These are phyloP conservation scores for Escallonia herrerae DNA, from an alignment of 129 eudicot genomes.

Conservation along the genomic window DNA sequence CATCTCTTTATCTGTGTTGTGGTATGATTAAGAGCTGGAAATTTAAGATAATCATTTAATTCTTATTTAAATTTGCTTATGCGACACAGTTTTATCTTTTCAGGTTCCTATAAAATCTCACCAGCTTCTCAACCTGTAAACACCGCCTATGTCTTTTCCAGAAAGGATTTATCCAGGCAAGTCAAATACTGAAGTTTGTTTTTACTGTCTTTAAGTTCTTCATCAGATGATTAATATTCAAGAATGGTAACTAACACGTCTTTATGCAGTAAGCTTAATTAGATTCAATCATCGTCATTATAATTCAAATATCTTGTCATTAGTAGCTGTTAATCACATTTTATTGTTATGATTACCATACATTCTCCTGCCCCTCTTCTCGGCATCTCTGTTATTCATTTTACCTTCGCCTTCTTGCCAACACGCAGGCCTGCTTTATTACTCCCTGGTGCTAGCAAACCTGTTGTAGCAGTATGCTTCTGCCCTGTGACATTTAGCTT, in stretches of 20 bases:
- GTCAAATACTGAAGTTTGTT: background rate
- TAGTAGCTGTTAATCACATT: no score
- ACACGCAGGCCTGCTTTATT: conserved; percentile 77
- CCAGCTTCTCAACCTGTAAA: conserved; percentile 70
- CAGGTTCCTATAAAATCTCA: conserved; percentile 75
- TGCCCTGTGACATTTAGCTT: conserved; percentile 73
- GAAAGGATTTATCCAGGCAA: conserved; percentile 94
- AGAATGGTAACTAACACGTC: no score
- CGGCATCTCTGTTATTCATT: background rate
- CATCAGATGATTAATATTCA: no score
- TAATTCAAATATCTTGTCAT: background rate
- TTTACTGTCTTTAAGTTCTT: background rate
- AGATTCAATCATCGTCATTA: background rate
- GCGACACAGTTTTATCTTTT: conserved; percentile 14
- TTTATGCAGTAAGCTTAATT: background rate
- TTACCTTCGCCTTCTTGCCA: conserved; percentile 9
- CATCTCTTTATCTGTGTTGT: conserved; percentile 1
- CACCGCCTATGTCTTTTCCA: conserved; percentile 73
- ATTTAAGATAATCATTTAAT: background rate
- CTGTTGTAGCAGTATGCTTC: conserved; percentile 92
- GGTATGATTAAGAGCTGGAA: background rate
- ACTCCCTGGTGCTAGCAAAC: conserved; percentile 98
- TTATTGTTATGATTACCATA: background rate
- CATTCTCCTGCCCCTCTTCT: background rate
- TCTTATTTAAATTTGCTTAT: conserved; percentile 4